Conservation (phyloP, 106 monocot genomes). For the Ottelia alismoides region DNA sequence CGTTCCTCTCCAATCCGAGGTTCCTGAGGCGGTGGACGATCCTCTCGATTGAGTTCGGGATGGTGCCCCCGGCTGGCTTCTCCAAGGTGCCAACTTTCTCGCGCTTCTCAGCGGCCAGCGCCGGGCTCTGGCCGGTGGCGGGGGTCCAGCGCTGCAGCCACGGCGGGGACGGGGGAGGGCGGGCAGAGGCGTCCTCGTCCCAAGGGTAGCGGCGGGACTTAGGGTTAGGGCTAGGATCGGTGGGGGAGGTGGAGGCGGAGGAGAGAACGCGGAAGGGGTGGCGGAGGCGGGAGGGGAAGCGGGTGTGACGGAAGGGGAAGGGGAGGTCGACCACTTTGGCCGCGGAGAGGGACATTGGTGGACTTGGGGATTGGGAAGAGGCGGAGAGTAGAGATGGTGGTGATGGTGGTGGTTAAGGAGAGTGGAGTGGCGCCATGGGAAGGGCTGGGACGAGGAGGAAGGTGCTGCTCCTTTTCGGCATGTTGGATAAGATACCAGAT, state of each 20-base stretch:
- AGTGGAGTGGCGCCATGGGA: too few relatives aligned
- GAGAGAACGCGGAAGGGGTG: conserved; percentile 4
- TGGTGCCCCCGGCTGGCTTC: too few relatives aligned
- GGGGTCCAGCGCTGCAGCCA: conserved; percentile 67
- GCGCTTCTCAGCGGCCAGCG: not conserved
- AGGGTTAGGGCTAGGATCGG: not conserved
- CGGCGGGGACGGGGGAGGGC: conserved; percentile 16
- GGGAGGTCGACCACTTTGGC: conserved; percentile 28
- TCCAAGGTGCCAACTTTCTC: not conserved
- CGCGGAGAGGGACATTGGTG: conserved; percentile 16
- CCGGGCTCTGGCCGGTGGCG: too few relatives aligned
- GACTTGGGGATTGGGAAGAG: too few relatives aligned
- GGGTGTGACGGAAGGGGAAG: conserved; percentile 7
- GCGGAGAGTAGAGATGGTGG: too few relatives aligned
- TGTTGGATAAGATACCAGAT: too few relatives aligned
- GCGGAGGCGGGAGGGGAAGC: conserved; percentile 1
- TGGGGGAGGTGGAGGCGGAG: conserved; percentile 1
- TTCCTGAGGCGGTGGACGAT: conserved; percentile 85
- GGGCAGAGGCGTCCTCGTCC: conserved; percentile 18
- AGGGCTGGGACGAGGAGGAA: too few relatives aligned
- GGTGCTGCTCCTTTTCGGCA: too few relatives aligned
- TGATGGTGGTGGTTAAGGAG: too few relatives aligned
- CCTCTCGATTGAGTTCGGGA: too few relatives aligned
- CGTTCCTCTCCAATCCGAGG: conserved; percentile 42
- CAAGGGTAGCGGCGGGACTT: conserved; percentile 19